Percentiles rank a stretch among this genome's conserved stretches.
Evolutionary conservation across 169 alveolate genomes (phyloP).

Genomic region (Eimeria tenella): DNA sequence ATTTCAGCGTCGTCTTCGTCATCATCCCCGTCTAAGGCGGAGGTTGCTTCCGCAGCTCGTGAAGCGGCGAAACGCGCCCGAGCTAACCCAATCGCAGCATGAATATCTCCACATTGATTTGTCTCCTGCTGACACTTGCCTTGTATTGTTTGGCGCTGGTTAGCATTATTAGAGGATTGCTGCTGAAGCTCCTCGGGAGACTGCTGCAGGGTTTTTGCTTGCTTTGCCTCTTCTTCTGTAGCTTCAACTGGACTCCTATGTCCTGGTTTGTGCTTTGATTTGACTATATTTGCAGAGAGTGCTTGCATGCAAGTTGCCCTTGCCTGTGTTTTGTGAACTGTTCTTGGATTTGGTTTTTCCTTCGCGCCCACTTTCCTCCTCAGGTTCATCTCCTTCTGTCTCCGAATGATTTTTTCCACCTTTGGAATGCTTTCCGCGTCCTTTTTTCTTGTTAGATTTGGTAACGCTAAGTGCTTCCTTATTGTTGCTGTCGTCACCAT

Average conservation of each 20-base stretch:
- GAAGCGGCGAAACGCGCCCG: conserved; percentile 27
- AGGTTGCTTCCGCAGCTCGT: not conserved
- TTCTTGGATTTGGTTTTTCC: not conserved
- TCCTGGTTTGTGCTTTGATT: not conserved
- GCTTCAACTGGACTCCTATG: conserved; percentile 19
- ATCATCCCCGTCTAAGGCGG: not conserved
- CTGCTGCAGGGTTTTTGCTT: conserved; percentile 36
- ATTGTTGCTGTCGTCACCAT: not conserved
- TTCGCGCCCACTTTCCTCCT: not conserved
- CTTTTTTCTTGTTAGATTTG: not conserved
- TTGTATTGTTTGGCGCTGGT: not conserved
- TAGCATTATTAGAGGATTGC: not conserved
- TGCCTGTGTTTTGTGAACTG: not conserved
- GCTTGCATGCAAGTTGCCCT: not conserved
- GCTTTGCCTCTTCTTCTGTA: conserved; percentile 1
- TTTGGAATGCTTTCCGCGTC: not conserved
- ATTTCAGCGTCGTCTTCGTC: not conserved
- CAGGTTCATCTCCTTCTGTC: not conserved
- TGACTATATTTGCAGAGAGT: not conserved
- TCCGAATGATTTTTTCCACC: not conserved
- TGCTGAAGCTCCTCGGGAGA: not conserved
- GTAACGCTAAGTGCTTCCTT: not conserved
- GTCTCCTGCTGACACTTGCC: not conserved
- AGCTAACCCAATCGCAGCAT: conserved; percentile 21
- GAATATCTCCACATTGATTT: not conserved